Conservation (phyloP, 2,329 filamentous ascomycete species). For the Aspergillus ustus region DNA sequence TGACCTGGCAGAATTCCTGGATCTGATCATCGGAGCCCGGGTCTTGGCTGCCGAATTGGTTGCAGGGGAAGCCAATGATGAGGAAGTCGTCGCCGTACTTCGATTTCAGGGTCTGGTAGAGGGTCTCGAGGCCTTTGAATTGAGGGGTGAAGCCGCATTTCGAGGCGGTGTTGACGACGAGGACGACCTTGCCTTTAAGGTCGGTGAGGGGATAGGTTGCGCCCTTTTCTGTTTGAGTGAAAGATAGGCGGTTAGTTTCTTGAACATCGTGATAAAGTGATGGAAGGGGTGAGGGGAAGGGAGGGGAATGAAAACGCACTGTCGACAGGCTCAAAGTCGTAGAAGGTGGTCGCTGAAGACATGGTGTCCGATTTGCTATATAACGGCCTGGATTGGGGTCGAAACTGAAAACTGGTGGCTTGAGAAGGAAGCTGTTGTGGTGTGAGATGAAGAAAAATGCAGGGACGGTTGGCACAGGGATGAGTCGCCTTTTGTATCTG, state of each 20-base stretch:
- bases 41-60: constrained; percentile 93
- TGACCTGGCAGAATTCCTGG: constrained; percentile 84
- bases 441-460: not conserved
- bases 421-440: not conserved
- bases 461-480: not conserved
- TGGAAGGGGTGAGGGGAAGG: not conserved
- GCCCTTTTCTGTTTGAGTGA: constrained; percentile 66
- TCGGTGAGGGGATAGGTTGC: constrained; percentile 69
- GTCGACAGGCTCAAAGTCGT: constrained; percentile 63
- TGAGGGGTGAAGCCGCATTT: constrained; percentile 99
- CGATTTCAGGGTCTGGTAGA: constrained; percentile 78
- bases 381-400: not conserved
- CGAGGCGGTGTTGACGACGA: constrained; percentile 96
- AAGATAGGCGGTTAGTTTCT: constrained; percentile 16
- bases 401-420: not conserved
- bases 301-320: constrained; percentile 48
- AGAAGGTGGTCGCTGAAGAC: constrained; percentile 63
- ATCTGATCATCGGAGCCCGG: constrained; percentile 82
- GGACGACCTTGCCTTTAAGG: constrained; percentile 89
- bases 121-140: constrained; percentile 84
- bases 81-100: constrained; percentile 76
- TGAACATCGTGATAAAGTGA: not conserved
- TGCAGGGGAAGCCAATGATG: constrained; percentile 96
- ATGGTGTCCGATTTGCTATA: constrained; percentile 44
- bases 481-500: constrained; percentile 14